Base-by-base conservation (phyloP, 352 stramenopile genomes). In the Phytophthora pisi region DNA sequence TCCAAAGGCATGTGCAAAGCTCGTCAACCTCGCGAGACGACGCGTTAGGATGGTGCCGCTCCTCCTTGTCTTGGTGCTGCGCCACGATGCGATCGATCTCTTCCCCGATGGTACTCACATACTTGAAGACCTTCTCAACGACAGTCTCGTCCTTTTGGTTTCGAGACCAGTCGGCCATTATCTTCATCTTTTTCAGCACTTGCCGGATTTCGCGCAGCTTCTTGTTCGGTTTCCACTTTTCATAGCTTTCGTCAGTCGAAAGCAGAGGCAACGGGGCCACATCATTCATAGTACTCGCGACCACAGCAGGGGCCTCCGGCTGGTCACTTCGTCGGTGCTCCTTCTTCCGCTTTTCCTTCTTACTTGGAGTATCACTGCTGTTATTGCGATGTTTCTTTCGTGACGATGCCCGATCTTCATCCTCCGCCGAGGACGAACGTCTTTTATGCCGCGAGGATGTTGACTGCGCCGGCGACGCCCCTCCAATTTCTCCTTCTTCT, bases 121-220 rank as follows among this genome's bases (percentile, higher is more conserved):
- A 96, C 70, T 96, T 94, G 70, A 78, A 85, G 64, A 96, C 82
- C 69, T 96, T 96, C 55, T 96, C 88, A 11, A 95, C 80, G 30
- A 96, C 82, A 2, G 90, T 88, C 74, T 92, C 82, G 45, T 96
- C 85, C 40, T 86, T 89, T 59, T 95, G 86, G 56, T 84, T 79
- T 63, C 88, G 84, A 24, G 86, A 94, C 88, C 88, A 96, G 15
- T 86, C 66, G 24, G 72, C 75, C 81, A 96, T 94, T 46, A 92
- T 91, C 46, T 90, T 88, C 80, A 96, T 91, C 70, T 96, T 96
- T 68, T 96, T 96, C 4, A 96, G 78, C 66, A 90, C 86, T 55
- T 87, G 78, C 0, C 84, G 82, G 24, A 96, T 90, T 18, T 91
- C 82, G 49, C 86, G 88, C 34, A 96, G 56, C 51, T 75, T 77